Evolutionary conservation across 129 eudicot genomes (phyloP), one percentile per base, ranked within the genome.

Genomic region (Logfia minima): DNA sequence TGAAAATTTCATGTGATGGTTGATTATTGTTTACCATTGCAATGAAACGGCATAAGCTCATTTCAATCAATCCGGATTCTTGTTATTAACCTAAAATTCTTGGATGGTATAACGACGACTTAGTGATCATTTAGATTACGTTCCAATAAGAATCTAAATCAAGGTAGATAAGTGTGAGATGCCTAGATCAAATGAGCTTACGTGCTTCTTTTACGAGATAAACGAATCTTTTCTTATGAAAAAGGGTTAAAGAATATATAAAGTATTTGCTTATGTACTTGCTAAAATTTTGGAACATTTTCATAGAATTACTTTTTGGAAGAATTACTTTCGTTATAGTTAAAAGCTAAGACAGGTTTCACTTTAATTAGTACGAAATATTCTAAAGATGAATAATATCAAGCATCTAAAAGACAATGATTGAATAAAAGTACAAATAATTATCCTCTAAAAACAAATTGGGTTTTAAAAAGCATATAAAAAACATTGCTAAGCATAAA

Each of bases 201-300:
- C 39, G 34, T 76, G 65, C 63, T 64, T 63, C 63, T 65, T 76
- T 76, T 26, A 19, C 22, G 66, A 67, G 55, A 39, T 55, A 66
- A 65, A 52, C 65, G 78, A 79, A 79, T 73, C 19, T 64, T 35
- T 72, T 79, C 16, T 72, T 16, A 64, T 18, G 17, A 58, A 48
- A 71, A 24, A 52, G 63, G 72, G 39, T 71, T 39, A 32, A 63
- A 8, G 82, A 62, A 79, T 71, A 71, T 39, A 28, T 71, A 65
- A 79, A 79, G 83, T 71, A 31, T 62, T 62, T 71, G 66, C 19
- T 45, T 62, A 55, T 79, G 83, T 71, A 79, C 77, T 79, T 79
- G 77, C 63, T 23, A 29, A 68, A 31, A 71, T 56, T 71, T 79
- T 79, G 83, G 77, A 71, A 63, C 77, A 71, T 79, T 70, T 70